A percentile compares a stretch with the other conserved stretches of the same genome.
phyloP scores from a whole-genome alignment of 2,329 filamentous ascomycete genomes.

The Sarocladiaceae sp. region DNA sequence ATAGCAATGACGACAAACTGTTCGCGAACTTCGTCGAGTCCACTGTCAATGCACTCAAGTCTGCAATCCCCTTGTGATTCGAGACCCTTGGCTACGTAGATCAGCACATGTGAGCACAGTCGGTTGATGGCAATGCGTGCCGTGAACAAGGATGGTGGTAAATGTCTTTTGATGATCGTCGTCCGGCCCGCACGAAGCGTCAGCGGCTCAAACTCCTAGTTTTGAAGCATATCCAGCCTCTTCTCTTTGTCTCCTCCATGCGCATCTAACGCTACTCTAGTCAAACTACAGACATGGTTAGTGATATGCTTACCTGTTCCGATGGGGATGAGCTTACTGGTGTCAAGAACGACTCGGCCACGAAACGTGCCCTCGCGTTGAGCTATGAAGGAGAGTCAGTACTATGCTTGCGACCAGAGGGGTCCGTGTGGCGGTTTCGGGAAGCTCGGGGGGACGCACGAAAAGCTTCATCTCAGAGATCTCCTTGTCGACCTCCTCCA shows the following conservation, averaged over 20 bases:
- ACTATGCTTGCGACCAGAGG: not conserved
- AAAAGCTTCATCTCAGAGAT: conserved; percentile 99
- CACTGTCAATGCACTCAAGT: no score
- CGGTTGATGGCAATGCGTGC: no score
- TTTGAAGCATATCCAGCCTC: not conserved
- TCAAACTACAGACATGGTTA: conserved; percentile 28
- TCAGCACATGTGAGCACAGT: no score
- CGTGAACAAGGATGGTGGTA: not conserved
- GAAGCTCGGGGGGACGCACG: conserved; percentile 60
- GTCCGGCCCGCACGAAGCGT: not conserved
- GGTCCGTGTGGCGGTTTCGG: no score
- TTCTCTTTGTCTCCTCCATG: not conserved
- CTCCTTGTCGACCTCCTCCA: conserved; percentile 99
- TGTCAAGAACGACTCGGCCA: conserved; percentile 96
- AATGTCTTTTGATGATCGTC: conserved; percentile 1
- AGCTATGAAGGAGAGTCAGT: conserved; percentile 49
- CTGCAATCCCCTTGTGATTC: no score
- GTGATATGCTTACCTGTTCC: not conserved
- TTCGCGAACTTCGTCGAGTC: no score
- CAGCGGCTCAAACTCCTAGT: not conserved
- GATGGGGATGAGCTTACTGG: conserved; percentile 53
- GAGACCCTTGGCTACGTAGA: no score
- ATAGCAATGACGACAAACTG: no score
- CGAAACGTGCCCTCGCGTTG: conserved; percentile 94
- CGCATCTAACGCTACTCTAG: conserved; percentile 16